phyloP scores from a whole-genome alignment of 1,284 basidiomycete genomes.

The Pyrrhoderma noxium region DNA sequence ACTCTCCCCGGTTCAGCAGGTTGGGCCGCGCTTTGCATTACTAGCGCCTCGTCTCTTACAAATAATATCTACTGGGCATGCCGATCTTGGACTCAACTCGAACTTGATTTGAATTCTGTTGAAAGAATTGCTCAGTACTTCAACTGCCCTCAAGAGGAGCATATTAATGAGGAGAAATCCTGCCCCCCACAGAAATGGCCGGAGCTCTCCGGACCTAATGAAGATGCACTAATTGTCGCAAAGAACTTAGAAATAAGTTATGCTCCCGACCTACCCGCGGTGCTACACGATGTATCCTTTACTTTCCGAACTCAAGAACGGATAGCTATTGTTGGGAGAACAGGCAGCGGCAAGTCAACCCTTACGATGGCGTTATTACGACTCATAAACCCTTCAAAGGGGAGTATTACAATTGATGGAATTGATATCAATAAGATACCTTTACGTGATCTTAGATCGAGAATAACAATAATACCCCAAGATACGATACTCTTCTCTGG shows the following conservation, averaged over 20 bases:
- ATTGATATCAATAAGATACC: constrained; percentile 87
- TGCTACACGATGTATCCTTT: constrained; percentile 73
- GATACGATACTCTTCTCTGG: constrained; percentile 29
- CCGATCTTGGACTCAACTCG: constrained; percentile 50
- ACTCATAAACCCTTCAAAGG: constrained; percentile 79
- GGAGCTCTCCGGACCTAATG: constrained; percentile 42
- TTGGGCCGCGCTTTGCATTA: constrained; percentile 76
- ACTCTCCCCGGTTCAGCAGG: neutral
- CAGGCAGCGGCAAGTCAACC: constrained; percentile 56
- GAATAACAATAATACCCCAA: constrained; percentile 40
- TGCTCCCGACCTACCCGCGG: constrained; percentile 74
- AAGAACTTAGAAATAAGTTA: constrained; percentile 69
- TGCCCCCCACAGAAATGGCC: constrained; percentile 84
- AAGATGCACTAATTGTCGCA: constrained; percentile 27
- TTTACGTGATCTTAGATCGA: constrained; percentile 71
- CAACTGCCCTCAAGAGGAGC: constrained; percentile 77
- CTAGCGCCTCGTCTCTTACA: constrained; percentile 56
- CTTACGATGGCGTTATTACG: constrained; percentile 81
- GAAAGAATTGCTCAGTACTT: constrained; percentile 88
- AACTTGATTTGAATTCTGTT: constrained; percentile 67
- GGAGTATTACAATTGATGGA: constrained; percentile 79
- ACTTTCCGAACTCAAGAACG: constrained; percentile 54
- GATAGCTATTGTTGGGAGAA: constrained; percentile 68
- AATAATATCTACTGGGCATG: constrained; percentile 63
- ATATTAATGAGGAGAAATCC: constrained; percentile 56